phyloP scores from a whole-genome alignment of 2,329 filamentous ascomycete species.

The Colletotrichum tabaci region DNA sequence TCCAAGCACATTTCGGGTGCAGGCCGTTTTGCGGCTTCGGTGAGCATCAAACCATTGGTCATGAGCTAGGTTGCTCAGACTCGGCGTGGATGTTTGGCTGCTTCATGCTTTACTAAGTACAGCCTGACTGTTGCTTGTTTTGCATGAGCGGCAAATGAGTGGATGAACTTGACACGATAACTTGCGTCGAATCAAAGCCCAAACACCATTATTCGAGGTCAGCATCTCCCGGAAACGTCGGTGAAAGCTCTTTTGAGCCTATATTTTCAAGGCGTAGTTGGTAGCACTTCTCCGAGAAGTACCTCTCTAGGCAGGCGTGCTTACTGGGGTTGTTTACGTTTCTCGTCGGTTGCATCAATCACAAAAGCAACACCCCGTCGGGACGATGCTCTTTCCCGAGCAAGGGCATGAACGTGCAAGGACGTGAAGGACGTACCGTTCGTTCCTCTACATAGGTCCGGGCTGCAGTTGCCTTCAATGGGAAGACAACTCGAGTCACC shows the following conservation, averaged over 20 bases:
- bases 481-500: conserved; percentile 31
- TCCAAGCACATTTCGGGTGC: conserved; percentile 26
- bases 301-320: not conserved
- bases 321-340: conserved; percentile 12
- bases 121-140: conserved; percentile 25
- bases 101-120: conserved; percentile 12
- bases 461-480: conserved; percentile 8
- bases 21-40: conserved; percentile 19
- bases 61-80: conserved; percentile 26
- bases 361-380: not conserved
- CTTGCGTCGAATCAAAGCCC: conserved; percentile 34
- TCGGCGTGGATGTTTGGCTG: conserved; percentile 15
- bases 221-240: conserved; percentile 23
- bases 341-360: conserved; percentile 16
- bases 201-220: conserved; percentile 26
- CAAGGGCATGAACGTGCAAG: not conserved
- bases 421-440: not conserved
- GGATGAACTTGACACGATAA: conserved; percentile 41
- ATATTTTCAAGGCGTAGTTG: conserved; percentile 7
- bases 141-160: conserved; percentile 35
- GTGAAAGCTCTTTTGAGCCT: conserved; percentile 13
- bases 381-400: not conserved
- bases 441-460: not conserved
- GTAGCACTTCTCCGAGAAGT: not conserved
- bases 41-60: conserved; percentile 29